Evolutionary conservation across 768 basidiomycete species (phyloP).

Genomic region (Filobasidium wieringae): DNA sequence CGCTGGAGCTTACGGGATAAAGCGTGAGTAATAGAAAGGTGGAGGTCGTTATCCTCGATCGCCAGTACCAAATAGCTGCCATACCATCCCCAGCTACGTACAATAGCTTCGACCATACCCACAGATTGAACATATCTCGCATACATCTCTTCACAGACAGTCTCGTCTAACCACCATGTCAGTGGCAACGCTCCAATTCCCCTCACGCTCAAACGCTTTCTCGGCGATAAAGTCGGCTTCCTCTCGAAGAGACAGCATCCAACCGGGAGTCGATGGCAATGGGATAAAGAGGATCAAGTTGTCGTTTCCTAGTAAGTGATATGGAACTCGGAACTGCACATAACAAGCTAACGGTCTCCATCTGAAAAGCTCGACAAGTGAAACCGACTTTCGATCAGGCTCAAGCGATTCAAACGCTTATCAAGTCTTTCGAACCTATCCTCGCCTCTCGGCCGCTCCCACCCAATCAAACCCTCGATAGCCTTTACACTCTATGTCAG

Average conservation of each 20-base stretch:
- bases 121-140: too few species aligned
- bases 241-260: not conserved
- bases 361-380: not conserved
- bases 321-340: too few species aligned
- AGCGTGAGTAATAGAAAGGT: too few species aligned
- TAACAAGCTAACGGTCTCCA: not conserved
- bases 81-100: too few species aligned
- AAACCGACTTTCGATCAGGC: not conserved
- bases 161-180: too few species aligned
- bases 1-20: too few species aligned
- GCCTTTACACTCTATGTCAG: not conserved
- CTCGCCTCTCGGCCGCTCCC: not conserved
- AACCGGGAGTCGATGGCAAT: not conserved
- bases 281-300: constrained; percentile 9
- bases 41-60: too few species aligned
- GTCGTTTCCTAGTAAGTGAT: not conserved
- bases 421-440: constrained; percentile 2
- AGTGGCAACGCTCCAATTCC: not conserved
- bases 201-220: not conserved
- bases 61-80: too few species aligned
- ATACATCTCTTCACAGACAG: too few species aligned
- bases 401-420: not conserved
- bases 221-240: not conserved
- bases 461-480: not conserved
- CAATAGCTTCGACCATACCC: too few species aligned